Evolutionary conservation across 345 rosid species (phyloP).

Genomic region (Ceriops zippeliana): DNA sequence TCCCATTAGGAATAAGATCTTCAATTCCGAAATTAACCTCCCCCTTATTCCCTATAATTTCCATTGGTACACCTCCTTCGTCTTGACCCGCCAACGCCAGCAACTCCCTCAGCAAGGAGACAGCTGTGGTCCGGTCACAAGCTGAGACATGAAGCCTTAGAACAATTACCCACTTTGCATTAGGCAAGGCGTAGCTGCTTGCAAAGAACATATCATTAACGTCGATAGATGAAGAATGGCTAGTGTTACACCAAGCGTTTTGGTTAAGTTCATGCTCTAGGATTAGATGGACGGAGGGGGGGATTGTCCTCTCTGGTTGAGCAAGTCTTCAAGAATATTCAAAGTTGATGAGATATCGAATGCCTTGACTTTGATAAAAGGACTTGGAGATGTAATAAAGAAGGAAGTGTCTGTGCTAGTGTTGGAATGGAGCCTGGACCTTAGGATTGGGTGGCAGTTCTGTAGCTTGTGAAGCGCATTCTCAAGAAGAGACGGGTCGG

Average conservation of each 20-base stretch:
- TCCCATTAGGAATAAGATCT: slow-evolving; percentile 34
- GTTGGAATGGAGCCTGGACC: slow-evolving; percentile 25
- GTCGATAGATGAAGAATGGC: neutral
- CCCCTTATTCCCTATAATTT: slow-evolving; percentile 8
- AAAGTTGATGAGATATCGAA: slow-evolving; percentile 25
- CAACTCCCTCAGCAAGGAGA: slow-evolving; percentile 32
- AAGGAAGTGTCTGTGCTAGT: slow-evolving; percentile 17
- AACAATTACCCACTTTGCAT: slow-evolving; percentile 23
- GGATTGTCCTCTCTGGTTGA: neutral
- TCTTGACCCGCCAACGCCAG: slow-evolving; percentile 12
- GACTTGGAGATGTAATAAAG: slow-evolving; percentile 27
- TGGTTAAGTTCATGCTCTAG: slow-evolving; percentile 48
- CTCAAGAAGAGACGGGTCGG: slow-evolving; percentile 11
- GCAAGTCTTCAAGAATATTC: slow-evolving; percentile 14
- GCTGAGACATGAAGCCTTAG: slow-evolving; percentile 31
- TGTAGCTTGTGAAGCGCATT: slow-evolving; percentile 27
- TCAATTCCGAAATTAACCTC: slow-evolving; percentile 33
- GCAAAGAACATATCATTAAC: slow-evolving; percentile 23
- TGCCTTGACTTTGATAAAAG: slow-evolving; percentile 16
- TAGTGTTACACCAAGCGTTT: slow-evolving; percentile 25
- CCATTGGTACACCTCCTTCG: neutral
- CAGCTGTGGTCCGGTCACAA: slow-evolving; percentile 39
- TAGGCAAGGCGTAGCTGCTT: slow-evolving; percentile 18
- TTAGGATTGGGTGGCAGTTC: slow-evolving; percentile 31
- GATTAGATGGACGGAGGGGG: slow-evolving; percentile 30